Percentiles rank a stretch among this genome's conserved stretches.
Conservation (phyloP, 2,329 filamentous ascomycete species). For the Cordyceps cicadae region DNA sequence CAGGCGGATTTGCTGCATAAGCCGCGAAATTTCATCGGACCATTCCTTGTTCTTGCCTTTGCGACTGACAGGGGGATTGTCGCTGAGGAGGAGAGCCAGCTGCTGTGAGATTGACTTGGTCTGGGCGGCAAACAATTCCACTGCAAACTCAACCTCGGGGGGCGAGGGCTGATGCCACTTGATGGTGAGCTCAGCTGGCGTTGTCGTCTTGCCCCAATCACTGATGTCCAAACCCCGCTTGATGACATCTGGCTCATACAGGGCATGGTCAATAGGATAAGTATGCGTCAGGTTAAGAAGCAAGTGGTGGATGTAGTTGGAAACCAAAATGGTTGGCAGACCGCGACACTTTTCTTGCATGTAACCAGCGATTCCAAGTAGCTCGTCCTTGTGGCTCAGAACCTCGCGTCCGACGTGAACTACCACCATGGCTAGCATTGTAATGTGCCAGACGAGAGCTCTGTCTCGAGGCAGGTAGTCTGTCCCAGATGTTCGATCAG, state of each 20-base stretch:
- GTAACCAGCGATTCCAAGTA: slow-evolving; percentile 85
- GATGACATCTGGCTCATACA: slow-evolving; percentile 75
- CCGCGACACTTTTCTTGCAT: slow-evolving; percentile 96
- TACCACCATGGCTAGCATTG: slow-evolving; percentile 95
- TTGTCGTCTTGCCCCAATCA: slow-evolving; percentile 77
- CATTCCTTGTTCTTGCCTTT: slow-evolving; percentile 97
- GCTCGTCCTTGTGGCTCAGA: slow-evolving; percentile 76
- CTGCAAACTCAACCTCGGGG: slow-evolving; percentile 78
- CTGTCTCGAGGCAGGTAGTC: slow-evolving; percentile 90
- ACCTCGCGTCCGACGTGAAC: slow-evolving; percentile 91
- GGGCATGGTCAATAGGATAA: slow-evolving; percentile 80
- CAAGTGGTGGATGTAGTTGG: slow-evolving; percentile 95
- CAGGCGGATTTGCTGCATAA: slow-evolving; percentile 80
- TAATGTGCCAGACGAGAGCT: slow-evolving; percentile 92
- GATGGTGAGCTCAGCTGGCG: slow-evolving; percentile 69
- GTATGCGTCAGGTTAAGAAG: slow-evolving; percentile 90
- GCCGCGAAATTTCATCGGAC: slow-evolving; percentile 92
- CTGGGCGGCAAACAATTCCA: slow-evolving; percentile 81
- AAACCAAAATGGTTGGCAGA: slow-evolving; percentile 89
- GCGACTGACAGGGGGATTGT: slow-evolving; percentile 72
- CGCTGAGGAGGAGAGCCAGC: slow-evolving; percentile 70
- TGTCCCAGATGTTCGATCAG: slow-evolving; percentile 83
- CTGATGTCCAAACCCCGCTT: slow-evolving; percentile 62
- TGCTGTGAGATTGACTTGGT: slow-evolving; percentile 67
- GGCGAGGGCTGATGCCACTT: slow-evolving; percentile 82